Evolutionary conservation across 2,329 filamentous ascomycete species (phyloP).

Genomic region (Lecanosticta acicola): DNA sequence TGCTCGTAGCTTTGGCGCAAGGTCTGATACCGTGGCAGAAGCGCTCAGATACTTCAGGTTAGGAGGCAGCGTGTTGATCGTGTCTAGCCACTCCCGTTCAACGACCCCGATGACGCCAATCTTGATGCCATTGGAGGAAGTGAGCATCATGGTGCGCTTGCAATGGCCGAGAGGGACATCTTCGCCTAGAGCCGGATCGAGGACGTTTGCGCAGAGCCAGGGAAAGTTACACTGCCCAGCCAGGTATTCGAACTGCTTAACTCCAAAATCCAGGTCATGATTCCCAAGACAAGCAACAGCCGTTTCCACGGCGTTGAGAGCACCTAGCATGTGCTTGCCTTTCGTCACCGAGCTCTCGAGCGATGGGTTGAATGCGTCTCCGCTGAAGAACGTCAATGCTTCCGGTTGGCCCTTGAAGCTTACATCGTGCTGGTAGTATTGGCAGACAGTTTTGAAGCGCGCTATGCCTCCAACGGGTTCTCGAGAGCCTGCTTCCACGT

Average conservation of each 20-base stretch:
- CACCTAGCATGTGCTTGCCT: conserved; percentile 80
- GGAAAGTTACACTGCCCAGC: conserved; percentile 73
- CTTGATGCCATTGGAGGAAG: conserved; percentile 76
- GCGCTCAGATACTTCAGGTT: conserved; percentile 77
- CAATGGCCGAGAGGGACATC: conserved; percentile 70
- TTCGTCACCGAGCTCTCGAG: conserved; percentile 86
- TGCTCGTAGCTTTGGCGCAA: conserved; percentile 65
- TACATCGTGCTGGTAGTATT: conserved; percentile 58
- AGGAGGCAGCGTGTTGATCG: conserved; percentile 79
- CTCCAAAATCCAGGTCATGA: conserved; percentile 88
- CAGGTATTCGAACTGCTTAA: conserved; percentile 70
- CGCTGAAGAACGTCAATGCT: conserved; percentile 77
- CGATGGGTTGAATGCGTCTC: conserved; percentile 88
- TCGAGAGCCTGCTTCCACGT: conserved; percentile 68
- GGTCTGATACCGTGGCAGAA: conserved; percentile 65
- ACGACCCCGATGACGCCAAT: conserved; percentile 80
- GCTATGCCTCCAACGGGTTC: conserved; percentile 78
- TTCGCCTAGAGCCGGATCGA: conserved; percentile 75
- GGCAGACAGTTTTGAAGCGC: conserved; percentile 71
- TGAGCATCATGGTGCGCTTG: conserved; percentile 68
- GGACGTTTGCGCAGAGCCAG: conserved; percentile 83
- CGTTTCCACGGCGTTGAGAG: conserved; percentile 72
- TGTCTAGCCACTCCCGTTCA: conserved; percentile 82
- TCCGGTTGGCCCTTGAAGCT: conserved; percentile 59
- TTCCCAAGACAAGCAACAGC: conserved; percentile 84